Percentiles rank a stretch among this genome's conserved stretches.
Conservation (phyloP, 2,329 filamentous ascomycete species). For the Fragosphaeria purpurea region DNA sequence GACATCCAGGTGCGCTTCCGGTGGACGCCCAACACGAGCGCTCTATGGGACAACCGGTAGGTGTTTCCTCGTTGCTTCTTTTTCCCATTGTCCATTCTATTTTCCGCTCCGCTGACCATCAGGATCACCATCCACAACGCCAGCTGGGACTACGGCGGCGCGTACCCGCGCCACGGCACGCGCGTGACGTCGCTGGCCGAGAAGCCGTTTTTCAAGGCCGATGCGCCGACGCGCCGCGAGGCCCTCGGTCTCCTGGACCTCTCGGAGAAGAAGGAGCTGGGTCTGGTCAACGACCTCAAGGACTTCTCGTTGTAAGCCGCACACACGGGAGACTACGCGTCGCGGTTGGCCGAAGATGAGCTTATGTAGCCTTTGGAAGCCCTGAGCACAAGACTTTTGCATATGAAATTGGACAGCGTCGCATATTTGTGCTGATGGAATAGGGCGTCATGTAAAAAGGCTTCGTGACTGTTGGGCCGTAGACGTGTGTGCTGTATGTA, state of each 20-base stretch:
- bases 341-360: too few relatives aligned
- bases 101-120: too few relatives aligned
- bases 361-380: too few relatives aligned
- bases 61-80: too few relatives aligned
- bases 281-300: slow-evolving; percentile 9
- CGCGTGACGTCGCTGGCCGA: slow-evolving; percentile 62
- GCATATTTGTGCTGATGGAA: too few relatives aligned
- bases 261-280: slow-evolving; percentile 29
- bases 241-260: slow-evolving; percentile 54
- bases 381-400: too few relatives aligned
- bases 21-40: slow-evolving; percentile 58
- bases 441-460: too few relatives aligned
- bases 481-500: too few relatives aligned
- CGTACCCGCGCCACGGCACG: slow-evolving; percentile 59
- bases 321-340: too few relatives aligned
- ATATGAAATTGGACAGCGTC: too few relatives aligned
- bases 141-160: slow-evolving; percentile 62
- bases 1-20: slow-evolving; percentile 65
- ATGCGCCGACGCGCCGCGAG: slow-evolving; percentile 56
- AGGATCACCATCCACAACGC: slow-evolving; percentile 66
- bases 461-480: too few relatives aligned
- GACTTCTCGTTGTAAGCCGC: slow-evolving; percentile 9
- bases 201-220: slow-evolving; percentile 56
- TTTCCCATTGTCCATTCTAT: not conserved
- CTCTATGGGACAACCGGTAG: slow-evolving; percentile 60